Base-by-base conservation (phyloP, 306 rosid genomes). In the Trifolium repens region DNA sequence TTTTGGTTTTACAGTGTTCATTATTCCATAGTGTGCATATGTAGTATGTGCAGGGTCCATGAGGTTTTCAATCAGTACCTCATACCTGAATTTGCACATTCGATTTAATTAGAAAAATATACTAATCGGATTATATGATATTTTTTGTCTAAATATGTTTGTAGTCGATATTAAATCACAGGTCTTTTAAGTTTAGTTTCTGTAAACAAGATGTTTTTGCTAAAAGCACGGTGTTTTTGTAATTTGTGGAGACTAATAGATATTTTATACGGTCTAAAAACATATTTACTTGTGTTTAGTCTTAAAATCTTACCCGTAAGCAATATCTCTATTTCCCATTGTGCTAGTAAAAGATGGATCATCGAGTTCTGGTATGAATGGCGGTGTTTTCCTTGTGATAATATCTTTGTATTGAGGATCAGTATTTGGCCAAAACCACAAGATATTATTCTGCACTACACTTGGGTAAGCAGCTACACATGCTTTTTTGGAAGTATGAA, bases 11-110 rank as follows among this genome's bases (percentile, higher is more conserved):
- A 27, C 30, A 27, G 30, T 27, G 30, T 27, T 27, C 89, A 90
- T 83, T 78, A 94, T 34, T 76, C 93, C 87, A 77, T 86, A 85
- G 79, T 90, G 96, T 4, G 99, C 91, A 69, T 94, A 92, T 30
- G 97, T 89, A 84, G 89, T 89, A 80, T 92, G 98, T 52, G 98
- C 82, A 81, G 98, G 99, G 80, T 90, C 96, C 97, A 90, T 89
- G 46, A 90, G 98, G 83, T 94, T 94, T 80, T 94, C 99, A 44
- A 87, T 85, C 90, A 94, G 78, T 50, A 92, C 84, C 79, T 94
- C 99, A 47, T 94, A 94, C 81, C 99, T 94, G 87, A 66, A 89
- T 85, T 75, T 67, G 67, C 77, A 75, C 57, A 26, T 30, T 53
- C 58, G 61, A 66, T 69, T 72, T 61, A 12, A 64, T 83, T 39